A percentile compares a stretch with the other conserved stretches of the same genome.
These are phyloP conservation scores for Pseudogymnoascus sp. DNA, from an alignment of 2,329 filamentous ascomycete species.

Conservation along the genomic window DNA sequence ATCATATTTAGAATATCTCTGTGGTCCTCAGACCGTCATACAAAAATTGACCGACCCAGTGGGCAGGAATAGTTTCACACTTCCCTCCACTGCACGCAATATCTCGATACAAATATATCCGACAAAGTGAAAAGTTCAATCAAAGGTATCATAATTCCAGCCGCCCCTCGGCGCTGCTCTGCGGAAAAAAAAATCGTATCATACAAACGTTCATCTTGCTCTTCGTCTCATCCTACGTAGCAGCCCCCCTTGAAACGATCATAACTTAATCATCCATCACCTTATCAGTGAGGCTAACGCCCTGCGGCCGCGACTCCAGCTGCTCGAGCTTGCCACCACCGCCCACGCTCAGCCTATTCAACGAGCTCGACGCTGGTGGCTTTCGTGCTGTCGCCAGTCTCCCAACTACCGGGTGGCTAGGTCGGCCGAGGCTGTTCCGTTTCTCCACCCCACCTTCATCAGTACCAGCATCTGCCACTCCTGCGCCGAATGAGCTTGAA, in stretches of 20 bases:
- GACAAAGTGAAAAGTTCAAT: neutral
- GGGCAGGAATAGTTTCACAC: neutral
- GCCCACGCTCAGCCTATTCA: conserved; percentile 25
- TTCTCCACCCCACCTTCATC: conserved; percentile 41
- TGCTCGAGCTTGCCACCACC: conserved; percentile 29
- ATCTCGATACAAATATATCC: neutral
- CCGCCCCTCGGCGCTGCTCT: neutral
- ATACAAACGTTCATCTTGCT: neutral
- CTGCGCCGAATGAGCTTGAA: neutral
- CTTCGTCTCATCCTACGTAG: neutral
- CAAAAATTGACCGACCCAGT: neutral
- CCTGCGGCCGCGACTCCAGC: conserved; percentile 33
- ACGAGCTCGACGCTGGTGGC: conserved; percentile 25
- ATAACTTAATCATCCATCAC: conserved; percentile 62
- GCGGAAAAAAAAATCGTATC: neutral
- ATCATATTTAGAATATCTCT: neutral
- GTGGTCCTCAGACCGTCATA: neutral
- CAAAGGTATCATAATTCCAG: conserved; percentile 7
- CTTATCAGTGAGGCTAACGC: conserved; percentile 64
- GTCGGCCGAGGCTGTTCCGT: conserved; percentile 55
- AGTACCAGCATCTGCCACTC: neutral
- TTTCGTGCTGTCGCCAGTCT: conserved; percentile 35
- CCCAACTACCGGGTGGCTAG: conserved; percentile 41
- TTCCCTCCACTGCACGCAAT: neutral
- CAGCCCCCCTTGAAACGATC: neutral